Percentiles rank a stretch among this genome's conserved stretches.
These are phyloP conservation scores for Eucalyptus curtisii DNA, from an alignment of 345 rosid genomes.

Conservation along the genomic window DNA sequence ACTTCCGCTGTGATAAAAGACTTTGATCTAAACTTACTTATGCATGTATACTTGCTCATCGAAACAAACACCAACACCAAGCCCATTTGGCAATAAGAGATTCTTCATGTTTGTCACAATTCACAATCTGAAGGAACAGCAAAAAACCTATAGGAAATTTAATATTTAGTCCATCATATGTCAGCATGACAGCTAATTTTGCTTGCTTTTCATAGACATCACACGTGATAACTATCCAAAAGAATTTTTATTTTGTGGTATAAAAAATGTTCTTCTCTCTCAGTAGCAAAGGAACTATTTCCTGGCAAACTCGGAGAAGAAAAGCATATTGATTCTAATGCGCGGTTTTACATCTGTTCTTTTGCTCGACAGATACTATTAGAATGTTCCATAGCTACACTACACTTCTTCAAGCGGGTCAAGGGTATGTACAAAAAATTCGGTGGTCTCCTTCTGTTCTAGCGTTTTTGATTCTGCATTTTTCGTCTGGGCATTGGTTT, in stretches of 20 bases:
- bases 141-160: not conserved
- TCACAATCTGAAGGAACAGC: not conserved
- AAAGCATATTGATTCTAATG: not conserved
- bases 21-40: too few species aligned
- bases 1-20: accelerated
- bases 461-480: not conserved
- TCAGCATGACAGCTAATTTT: not conserved
- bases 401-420: not conserved
- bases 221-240: not conserved
- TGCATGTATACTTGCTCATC: too few species aligned
- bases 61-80: too few species aligned
- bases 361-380: not conserved
- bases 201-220: not conserved
- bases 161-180: not conserved
- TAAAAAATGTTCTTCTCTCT: not conserved
- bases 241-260: not conserved
- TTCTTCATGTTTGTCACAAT: not conserved
- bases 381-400: not conserved
- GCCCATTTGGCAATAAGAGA: not conserved
- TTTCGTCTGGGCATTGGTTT: not conserved
- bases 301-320: not conserved
- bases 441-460: not conserved
- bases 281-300: not conserved
- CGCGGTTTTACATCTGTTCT: not conserved
- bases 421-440: not conserved